Evolutionary conservation across 768 basidiomycete genomes (phyloP), one percentile per base, ranked within the genome.

Genomic region (Boletus rubroflammeus): DNA sequence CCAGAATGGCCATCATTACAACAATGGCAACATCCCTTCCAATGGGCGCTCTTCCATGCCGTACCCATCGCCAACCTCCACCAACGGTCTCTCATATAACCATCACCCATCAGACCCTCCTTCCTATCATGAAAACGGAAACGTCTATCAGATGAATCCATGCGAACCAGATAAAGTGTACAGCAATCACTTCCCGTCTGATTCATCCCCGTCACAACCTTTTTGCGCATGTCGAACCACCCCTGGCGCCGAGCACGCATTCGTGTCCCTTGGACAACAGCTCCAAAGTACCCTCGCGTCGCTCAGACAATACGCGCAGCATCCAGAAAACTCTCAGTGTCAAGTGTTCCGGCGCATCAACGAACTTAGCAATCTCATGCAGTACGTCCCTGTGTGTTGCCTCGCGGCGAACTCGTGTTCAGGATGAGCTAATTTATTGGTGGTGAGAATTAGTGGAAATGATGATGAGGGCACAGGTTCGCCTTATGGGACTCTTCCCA

Each of bases 201-300:
- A 64, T 47, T 63, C 67, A 47, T 57, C 70, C n/a, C 58, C 67
- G 47, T 50, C 76, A 45, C 76, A 73, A 45, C 59, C 71, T 4
- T 77, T 77, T 54, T 89, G 88, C 63, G 62, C 81, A 21, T 89
- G 86, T 70, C 81, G 86, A 28, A 81, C 78, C 47, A 83, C 76
- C 63, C 82, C 86, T 41, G 81, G 77, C 1, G 76, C 80, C 17
- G 80, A 74, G 39, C 76, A 85, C 52, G 76, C 82, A 10, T 79
- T 86, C 58, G 78, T 86, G 49, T 72, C 78, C 19, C 77, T 90
- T 25, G 78, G 79, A 10, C 84, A 85, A 53, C 82, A 86, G 58
- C 76, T 89, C 14, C 81, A 85, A 62, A 77, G 63, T 49, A 80
- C 85, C 0, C 62, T 85, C 10, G 73, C 68, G 38, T 73, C 84